A percentile compares a stretch with the other conserved stretches of the same genome.
Evolutionary conservation across 768 basidiomycete species (phyloP).

Genomic region (Tulasnella sp.): DNA sequence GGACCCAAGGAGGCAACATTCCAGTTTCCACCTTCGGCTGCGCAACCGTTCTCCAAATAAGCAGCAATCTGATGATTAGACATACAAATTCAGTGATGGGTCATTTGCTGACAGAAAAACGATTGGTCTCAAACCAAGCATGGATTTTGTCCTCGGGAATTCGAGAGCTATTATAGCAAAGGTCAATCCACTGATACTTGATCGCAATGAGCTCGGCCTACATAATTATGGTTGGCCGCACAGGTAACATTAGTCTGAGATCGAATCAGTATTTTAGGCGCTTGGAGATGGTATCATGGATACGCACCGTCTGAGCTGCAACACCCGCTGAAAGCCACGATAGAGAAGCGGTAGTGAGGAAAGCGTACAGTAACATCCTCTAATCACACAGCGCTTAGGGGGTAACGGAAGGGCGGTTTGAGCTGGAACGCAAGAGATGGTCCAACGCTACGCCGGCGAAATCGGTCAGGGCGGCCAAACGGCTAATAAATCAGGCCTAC

Average conservation of each 20-base stretch:
- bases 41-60: slow-evolving; percentile 1
- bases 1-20: not conserved
- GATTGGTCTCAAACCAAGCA: not conserved
- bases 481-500: too few species aligned
- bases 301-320: slow-evolving; percentile 7
- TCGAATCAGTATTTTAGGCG: not conserved
- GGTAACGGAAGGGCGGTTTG: too few species aligned
- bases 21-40: not conserved
- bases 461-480: too few species aligned
- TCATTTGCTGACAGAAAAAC: not conserved
- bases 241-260: not conserved
- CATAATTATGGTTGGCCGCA: not conserved
- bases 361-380: too few species aligned
- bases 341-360: too few species aligned
- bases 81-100: not conserved
- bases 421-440: too few species aligned
- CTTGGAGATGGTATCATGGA: not conserved
- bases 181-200: not conserved
- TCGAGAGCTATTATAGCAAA: not conserved
- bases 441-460: too few species aligned
- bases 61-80: slow-evolving; percentile 4
- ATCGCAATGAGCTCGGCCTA: not conserved
- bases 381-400: too few species aligned
- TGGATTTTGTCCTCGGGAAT: not conserved
- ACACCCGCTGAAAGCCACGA: not conserved